Conservation (phyloP, 1,284 basidiomycete genomes). For the Laetiporus sulphureus region DNA sequence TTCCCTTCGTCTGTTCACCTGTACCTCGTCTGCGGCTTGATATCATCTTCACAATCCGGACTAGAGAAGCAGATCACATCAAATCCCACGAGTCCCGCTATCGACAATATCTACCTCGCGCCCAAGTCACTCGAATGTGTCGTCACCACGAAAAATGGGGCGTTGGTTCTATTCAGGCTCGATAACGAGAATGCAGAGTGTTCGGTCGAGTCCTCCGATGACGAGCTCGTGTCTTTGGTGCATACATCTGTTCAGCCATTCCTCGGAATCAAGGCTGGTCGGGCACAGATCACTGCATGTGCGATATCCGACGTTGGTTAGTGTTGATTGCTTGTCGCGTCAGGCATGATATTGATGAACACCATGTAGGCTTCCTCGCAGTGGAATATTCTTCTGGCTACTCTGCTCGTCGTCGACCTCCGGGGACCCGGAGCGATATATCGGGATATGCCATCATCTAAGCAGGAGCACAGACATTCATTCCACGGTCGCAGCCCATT, state of each 20-base stretch:
- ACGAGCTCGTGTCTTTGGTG: slow-evolving; percentile 42
- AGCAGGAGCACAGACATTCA: slow-evolving; percentile 25
- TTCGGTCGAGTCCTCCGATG: slow-evolving; percentile 26
- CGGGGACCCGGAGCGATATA: slow-evolving; percentile 61
- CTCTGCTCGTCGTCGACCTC: slow-evolving; percentile 64
- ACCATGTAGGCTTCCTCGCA: slow-evolving; percentile 63
- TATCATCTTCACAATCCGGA: slow-evolving; percentile 7
- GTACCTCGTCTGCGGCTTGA: slow-evolving; percentile 1
- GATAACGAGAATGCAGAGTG: slow-evolving; percentile 21
- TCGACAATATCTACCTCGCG: slow-evolving; percentile 52
- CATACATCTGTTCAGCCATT: slow-evolving; percentile 44
- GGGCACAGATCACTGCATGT: slow-evolving; percentile 44
- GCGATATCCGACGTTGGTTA: slow-evolving; percentile 66
- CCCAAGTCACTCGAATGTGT: slow-evolving; percentile 63
- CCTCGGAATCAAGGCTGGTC: slow-evolving; percentile 48
- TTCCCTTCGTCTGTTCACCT: slow-evolving; percentile 26
- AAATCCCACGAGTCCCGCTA: slow-evolving; percentile 16
- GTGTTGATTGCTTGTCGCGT: no score
- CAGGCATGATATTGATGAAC: no score
- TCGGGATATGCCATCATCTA: slow-evolving; percentile 31
- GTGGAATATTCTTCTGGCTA: slow-evolving; percentile 56
- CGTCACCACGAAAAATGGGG: slow-evolving; percentile 56
- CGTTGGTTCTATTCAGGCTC: slow-evolving; percentile 58
- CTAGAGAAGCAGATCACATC: not conserved
- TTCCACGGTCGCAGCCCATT: slow-evolving; percentile 22